Percentiles rank a stretch among this genome's conserved stretches.
Evolutionary conservation across 768 basidiomycete species (phyloP).

Genomic region (Lactifluus subvellereus): DNA sequence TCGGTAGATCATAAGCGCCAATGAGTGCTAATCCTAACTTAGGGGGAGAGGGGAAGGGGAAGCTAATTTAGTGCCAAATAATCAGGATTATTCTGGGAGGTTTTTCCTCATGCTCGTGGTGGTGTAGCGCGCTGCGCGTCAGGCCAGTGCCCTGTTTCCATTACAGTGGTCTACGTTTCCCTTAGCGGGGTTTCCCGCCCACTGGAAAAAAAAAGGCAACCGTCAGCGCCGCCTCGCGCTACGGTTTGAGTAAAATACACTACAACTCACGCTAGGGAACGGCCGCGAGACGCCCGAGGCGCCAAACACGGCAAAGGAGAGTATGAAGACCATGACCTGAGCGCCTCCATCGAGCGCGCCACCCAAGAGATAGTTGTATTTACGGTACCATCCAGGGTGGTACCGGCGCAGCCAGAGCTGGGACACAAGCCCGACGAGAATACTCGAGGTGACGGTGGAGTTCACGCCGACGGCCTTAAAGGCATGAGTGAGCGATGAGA

Average conservation of each 20-base stretch:
- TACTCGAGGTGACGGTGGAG: slow-evolving; percentile 44
- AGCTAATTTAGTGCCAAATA: too few species aligned
- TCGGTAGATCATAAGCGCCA: too few species aligned
- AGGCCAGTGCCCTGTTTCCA: slow-evolving; percentile 49
- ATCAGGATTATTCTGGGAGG: too few species aligned
- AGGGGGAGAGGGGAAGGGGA: too few species aligned
- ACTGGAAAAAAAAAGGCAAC: slow-evolving; percentile 24
- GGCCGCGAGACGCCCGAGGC: slow-evolving; percentile 44
- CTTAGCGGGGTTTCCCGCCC: slow-evolving; percentile 48
- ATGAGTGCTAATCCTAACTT: too few species aligned
- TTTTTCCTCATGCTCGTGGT: background rate
- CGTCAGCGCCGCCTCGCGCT: background rate
- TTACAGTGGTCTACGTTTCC: slow-evolving; percentile 58
- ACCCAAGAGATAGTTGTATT: slow-evolving; percentile 61
- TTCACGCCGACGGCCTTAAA: slow-evolving; percentile 45
- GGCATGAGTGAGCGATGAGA: slow-evolving; percentile 13
- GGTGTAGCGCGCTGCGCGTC: background rate
- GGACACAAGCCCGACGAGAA: slow-evolving; percentile 47
- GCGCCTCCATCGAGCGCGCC: slow-evolving; percentile 63
- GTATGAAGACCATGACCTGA: slow-evolving; percentile 58
- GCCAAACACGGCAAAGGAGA: slow-evolving; percentile 61
- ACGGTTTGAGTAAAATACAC: background rate
- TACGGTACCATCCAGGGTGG: slow-evolving; percentile 50
- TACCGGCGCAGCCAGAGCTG: slow-evolving; percentile 35
- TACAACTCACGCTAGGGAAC: slow-evolving; percentile 38